Evolutionary conservation across 352 stramenopile genomes (phyloP), one percentile per base, ranked within the genome.

Genomic region (Nothophytophthora sp.): DNA sequence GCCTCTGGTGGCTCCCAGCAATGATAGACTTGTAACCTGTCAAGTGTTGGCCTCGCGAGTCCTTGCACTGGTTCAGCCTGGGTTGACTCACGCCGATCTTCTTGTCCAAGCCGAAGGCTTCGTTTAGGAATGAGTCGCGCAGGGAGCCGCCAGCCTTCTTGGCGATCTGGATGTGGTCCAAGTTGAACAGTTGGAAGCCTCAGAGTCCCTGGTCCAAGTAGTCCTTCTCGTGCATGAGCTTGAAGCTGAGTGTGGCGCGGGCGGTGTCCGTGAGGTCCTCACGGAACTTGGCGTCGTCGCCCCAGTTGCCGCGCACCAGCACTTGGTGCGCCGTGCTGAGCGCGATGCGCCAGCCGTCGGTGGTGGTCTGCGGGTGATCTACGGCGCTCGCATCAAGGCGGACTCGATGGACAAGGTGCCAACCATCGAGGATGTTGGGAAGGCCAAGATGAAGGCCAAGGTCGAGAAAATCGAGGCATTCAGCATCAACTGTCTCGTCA

Each of bases 101-200:
- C 73, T 99, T 99, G 74, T 99, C 90, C 20, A 99, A 64, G 23
- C 99, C 84, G 70, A 99, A 99, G 62, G 97, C 98, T 42, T 99
- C 92, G 56, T 99, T 97, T 35, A 99, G 73, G 76, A 98, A 99
- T 18, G 95, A 99, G 74, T 99, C 96, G 44, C 86, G 79, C 32
- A 99, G 78, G 39, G 81, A 92, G 33, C 97, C 97, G 51, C 98
- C 98, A 2, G 95, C 67, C 71, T 98, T 98, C 81, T 99, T 99
- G 55, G 99, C 91, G 60, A 99, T 96, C 79, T 99, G 95, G 72
- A 99, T 99, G 73, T 99, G 94, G 83, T 99, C 96, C 23, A 99
- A 63, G 71, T 99, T 99, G 49, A n/a, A n/a, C n/a, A n/a, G n/a
- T n/a, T 75, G 92, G 44, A 76, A 97, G 40, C 94, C 95, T 62